Conservation (phyloP, 2,329 filamentous ascomycete species). For the Aspergillus ochraceoroseus region DNA sequence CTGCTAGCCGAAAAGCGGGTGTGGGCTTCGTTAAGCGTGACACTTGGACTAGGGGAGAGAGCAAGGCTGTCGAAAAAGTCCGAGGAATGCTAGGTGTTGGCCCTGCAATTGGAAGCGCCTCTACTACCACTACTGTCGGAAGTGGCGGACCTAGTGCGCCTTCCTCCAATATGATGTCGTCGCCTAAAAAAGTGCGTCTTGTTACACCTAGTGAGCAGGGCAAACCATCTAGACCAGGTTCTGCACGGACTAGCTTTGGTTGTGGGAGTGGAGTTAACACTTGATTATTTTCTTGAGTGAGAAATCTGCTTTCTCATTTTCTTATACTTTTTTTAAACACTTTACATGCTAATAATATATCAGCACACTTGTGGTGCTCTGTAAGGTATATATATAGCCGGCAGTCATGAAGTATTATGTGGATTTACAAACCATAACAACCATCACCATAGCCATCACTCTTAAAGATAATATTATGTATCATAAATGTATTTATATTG, state of each 20-base stretch:
- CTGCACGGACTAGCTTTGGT: conserved; percentile 22
- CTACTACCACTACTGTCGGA: conserved; percentile 22
- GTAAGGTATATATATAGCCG: too few species aligned
- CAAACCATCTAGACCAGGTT: conserved; percentile 21
- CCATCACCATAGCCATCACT: too few species aligned
- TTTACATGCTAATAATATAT: too few species aligned
- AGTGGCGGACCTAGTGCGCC: conserved; percentile 21
- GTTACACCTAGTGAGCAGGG: conserved; percentile 44
- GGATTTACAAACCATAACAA: too few species aligned
- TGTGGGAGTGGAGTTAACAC: conserved; percentile 12
- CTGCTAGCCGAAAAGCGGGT: conserved; percentile 32
- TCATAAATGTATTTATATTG: conserved; percentile 6
- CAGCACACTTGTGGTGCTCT: too few species aligned
- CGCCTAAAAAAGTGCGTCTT: conserved; percentile 44
- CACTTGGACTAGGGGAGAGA: conserved; percentile 43
- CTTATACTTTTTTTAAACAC: neutral
- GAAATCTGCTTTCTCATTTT: neutral
- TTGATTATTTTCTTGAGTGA: too few species aligned
- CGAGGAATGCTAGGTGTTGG: conserved; percentile 41
- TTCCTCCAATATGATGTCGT: conserved; percentile 37
- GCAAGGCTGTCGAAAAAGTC: conserved; percentile 45
- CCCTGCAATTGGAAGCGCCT: conserved; percentile 24
- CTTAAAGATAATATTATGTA: conserved; percentile 5
- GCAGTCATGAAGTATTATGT: too few species aligned
- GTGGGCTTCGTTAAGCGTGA: conserved; percentile 42